Base-by-base conservation (phyloP, 495 filamentous ascomycete genomes). In the Durotheca rogersii region DNA sequence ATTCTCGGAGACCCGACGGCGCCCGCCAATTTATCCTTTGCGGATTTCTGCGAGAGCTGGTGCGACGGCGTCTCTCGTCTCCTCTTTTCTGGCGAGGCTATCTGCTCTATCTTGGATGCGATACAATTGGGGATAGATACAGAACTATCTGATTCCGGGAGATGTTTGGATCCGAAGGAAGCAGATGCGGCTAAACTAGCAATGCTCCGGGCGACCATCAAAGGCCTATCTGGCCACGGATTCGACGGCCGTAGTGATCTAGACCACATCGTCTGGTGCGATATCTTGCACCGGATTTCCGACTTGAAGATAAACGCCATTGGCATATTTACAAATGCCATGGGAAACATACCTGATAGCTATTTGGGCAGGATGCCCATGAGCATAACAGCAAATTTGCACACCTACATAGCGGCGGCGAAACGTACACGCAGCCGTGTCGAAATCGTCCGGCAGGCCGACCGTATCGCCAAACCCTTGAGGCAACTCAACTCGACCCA, bases 21-120 rank as follows among this genome's bases (percentile, higher is more conserved):
- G n/a, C n/a, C n/a, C n/a, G n/a, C n/a, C n/a, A n/a, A n/a, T n/a
- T n/a, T n/a, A n/a, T n/a, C n/a, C n/a, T 55, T 60, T n/a, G 21
- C 25, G 7, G 2, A 31, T 0, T 66, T 66, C 34, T 60, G 62
- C 29, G 9, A 58, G 16, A 46, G 31, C 19, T 66, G 59, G 56
- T 38, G 9, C 27, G n/a, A 49, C 31, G 41, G 30, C 14, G 34
- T 66, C 17, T 17, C 53, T n/a, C 17, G 29, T 10, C 37, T 27
- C 3, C 3, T 29, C 7, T 58, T 51, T 30, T 44, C 48, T 16
- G 53, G 53, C 11, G 46, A 58, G 12, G 32, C 23, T 7, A 32
- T 63, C 15, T 18, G 23, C 25, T 17, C 37, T 7, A 51, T 63
- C n/a, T 27, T 66, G 12, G 48, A 56, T 27, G 53, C 53, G 32